Conservation (phyloP, 2,329 filamentous ascomycete species). For the Graphium sp. region DNA sequence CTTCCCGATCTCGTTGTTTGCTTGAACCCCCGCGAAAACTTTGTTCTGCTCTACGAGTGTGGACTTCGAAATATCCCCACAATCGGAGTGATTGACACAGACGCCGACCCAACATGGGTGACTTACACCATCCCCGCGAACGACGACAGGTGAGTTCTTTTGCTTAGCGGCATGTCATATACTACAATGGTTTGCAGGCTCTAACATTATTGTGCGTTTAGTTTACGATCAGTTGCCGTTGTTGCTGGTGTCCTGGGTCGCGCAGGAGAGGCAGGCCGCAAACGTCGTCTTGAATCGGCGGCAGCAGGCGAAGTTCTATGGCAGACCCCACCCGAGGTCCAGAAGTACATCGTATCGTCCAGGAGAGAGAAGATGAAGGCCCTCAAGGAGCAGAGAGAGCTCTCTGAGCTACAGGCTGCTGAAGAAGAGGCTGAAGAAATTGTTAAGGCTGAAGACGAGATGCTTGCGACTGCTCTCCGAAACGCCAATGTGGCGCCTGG, state of each 20-base stretch:
- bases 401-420: background rate
- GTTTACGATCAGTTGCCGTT: slow-evolving; percentile 64
- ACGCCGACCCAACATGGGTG: slow-evolving; percentile 81
- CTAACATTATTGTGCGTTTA: slow-evolving; percentile 19
- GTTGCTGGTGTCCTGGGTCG: slow-evolving; percentile 75
- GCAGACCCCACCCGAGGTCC: slow-evolving; percentile 28
- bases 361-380: background rate
- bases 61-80: slow-evolving; percentile 77
- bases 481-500: too few relatives aligned
- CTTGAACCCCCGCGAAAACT: slow-evolving; percentile 86
- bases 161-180: background rate
- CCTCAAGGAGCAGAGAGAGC: background rate
- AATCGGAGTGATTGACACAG: slow-evolving; percentile 87
- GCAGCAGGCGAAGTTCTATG: slow-evolving; percentile 46
- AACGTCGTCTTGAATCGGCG: slow-evolving; percentile 47
- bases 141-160: slow-evolving; percentile 59
- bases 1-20: slow-evolving; percentile 85
- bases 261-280: slow-evolving; percentile 65
- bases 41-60: slow-evolving; percentile 80
- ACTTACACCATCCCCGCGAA: slow-evolving; percentile 96
- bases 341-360: slow-evolving; percentile 15
- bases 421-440: slow-evolving; percentile 2
- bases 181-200: background rate
- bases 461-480: background rate
- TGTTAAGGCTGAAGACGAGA: background rate